Conservation (phyloP, 176 grass and related monocot species). For the Oryza rufipogon region DNA sequence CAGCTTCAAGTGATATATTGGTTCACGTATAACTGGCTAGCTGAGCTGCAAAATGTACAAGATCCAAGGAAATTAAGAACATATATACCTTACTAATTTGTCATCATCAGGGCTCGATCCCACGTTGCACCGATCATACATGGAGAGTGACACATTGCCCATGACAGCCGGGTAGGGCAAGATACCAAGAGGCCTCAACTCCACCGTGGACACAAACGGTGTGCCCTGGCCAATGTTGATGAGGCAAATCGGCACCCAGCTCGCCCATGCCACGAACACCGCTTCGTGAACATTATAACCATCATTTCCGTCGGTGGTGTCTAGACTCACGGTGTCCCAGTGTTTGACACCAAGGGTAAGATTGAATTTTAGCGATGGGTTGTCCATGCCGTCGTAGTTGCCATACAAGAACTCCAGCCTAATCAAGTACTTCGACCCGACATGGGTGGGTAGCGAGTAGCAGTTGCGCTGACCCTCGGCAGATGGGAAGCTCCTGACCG, state of each 20-base stretch:
- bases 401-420: constrained; percentile 30
- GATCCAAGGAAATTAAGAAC: no score
- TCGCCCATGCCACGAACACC: not conserved
- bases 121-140: no score
- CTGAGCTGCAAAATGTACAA: no score
- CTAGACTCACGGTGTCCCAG: no score
- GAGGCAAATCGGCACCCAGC: constrained; percentile 13
- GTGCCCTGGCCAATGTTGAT: constrained; percentile 35
- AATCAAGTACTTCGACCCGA: constrained; percentile 9
- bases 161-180: not conserved
- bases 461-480: constrained; percentile 12
- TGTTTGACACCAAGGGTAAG: constrained; percentile 10
- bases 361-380: constrained; percentile 21
- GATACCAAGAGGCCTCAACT: not conserved
- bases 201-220: constrained; percentile 37
- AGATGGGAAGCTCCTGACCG: constrained; percentile 33
- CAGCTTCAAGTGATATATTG: no score
- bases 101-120: no score
- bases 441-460: constrained; percentile 5
- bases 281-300: not conserved
- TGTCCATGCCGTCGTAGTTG: constrained; percentile 36
- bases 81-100: no score
- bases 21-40: no score
- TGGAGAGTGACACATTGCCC: not conserved
- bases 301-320: no score